These are phyloP conservation scores for Ophiocordyceps australis DNA, from an alignment of 2,329 filamentous ascomycete genomes.

Conservation along the genomic window DNA sequence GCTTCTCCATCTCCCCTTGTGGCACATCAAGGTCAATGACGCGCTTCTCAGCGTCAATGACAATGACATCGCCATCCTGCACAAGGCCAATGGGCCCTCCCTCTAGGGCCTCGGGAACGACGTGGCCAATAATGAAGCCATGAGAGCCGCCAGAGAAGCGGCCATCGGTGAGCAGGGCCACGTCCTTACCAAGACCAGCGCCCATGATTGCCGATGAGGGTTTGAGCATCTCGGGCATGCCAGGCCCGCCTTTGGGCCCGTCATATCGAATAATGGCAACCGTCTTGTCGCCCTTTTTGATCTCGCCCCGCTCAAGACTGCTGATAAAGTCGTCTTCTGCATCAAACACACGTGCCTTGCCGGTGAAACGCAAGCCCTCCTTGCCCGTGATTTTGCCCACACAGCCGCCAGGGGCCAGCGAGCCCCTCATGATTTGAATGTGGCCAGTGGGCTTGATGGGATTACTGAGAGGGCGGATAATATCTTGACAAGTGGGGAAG, in stretches of 20 bases:
- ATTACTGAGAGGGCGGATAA: slow-evolving; percentile 65
- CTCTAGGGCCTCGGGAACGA: slow-evolving; percentile 73
- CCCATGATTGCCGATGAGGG: slow-evolving; percentile 89
- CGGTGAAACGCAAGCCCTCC: slow-evolving; percentile 69
- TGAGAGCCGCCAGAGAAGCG: slow-evolving; percentile 69
- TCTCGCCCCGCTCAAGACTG: slow-evolving; percentile 57
- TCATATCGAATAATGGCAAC: slow-evolving; percentile 88
- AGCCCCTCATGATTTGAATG: slow-evolving; percentile 73
- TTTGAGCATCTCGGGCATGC: slow-evolving; percentile 92
- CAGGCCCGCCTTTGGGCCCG: slow-evolving; percentile 80
- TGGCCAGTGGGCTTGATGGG: slow-evolving; percentile 81
- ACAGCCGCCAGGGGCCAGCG: slow-evolving; percentile 68
- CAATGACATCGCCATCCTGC: slow-evolving; percentile 62
- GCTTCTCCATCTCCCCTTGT: slow-evolving; percentile 41
- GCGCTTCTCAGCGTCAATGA: slow-evolving; percentile 64
- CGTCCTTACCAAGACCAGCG: slow-evolving; percentile 59
- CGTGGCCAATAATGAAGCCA: slow-evolving; percentile 76
- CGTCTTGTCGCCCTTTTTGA: slow-evolving; percentile 74
- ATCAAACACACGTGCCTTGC: slow-evolving; percentile 68
- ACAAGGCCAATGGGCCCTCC: slow-evolving; percentile 74
- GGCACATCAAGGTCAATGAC: slow-evolving; percentile 49
- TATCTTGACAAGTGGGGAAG: slow-evolving; percentile 58
- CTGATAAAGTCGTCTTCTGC: slow-evolving; percentile 67
- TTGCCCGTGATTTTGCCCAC: slow-evolving; percentile 93
- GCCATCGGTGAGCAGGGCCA: slow-evolving; percentile 56